These are phyloP conservation scores for Aspergillus cejpii DNA, from an alignment of 2,329 filamentous ascomycete genomes.

Conservation along the genomic window DNA sequence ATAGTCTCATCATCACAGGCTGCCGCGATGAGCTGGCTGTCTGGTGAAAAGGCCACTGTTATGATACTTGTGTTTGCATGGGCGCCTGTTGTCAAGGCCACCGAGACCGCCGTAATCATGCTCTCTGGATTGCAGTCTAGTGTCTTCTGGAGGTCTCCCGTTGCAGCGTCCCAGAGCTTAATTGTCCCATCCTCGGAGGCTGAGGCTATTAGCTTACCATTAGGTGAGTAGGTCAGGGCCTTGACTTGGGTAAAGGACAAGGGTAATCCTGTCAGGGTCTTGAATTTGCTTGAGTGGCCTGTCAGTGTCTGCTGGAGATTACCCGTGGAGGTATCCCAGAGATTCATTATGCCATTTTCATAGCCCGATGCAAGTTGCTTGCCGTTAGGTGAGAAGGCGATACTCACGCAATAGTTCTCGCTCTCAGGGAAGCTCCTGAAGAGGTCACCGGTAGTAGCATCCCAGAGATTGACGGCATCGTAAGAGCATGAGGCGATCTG, in stretches of 20 bases:
- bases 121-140: too few species aligned
- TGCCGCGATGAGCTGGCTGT: not conserved
- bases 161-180: constrained; percentile 2
- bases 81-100: too few species aligned
- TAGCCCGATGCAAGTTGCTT: not conserved
- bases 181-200: not conserved
- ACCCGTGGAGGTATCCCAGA: constrained; percentile 2
- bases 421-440: too few species aligned
- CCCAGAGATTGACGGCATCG: not conserved
- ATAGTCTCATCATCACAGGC: not conserved
- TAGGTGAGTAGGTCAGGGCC: constrained; percentile 4
- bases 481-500: not conserved
- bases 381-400: not conserved
- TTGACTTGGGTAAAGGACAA: too few species aligned
- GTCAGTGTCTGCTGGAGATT: constrained; percentile 2
- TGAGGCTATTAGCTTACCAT: constrained; percentile 1
- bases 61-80: not conserved
- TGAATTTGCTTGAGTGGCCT: constrained; percentile 2
- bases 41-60: constrained; percentile 1
- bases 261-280: too few species aligned
- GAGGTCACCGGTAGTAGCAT: not conserved
- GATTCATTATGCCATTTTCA: not conserved
- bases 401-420: too few species aligned
- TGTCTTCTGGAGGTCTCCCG: too few species aligned
- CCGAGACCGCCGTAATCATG: too few species aligned